Percentiles rank a stretch among this genome's conserved stretches.
These are phyloP conservation scores for Spiromastix sp. DNA, from an alignment of 2,329 filamentous ascomycete genomes.

Conservation along the genomic window DNA sequence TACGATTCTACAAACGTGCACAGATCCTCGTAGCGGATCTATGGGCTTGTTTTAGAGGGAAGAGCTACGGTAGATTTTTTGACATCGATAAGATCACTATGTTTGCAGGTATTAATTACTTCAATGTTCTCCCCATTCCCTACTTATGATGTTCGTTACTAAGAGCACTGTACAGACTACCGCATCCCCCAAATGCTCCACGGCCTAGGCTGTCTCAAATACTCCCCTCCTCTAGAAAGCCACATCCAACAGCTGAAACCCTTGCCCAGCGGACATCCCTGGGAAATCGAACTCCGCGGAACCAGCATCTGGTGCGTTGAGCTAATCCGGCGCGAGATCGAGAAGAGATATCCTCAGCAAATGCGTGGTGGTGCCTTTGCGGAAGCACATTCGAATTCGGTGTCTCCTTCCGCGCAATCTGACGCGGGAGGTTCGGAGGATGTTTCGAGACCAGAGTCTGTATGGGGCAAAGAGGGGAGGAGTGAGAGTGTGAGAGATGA, in stretches of 20 bases:
- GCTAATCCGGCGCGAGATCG: conserved; percentile 71
- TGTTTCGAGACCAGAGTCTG: conserved; percentile 1
- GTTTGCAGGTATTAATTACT: conserved; percentile 65
- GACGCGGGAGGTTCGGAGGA: conserved; percentile 5
- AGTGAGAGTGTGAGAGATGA: conserved; percentile 6
- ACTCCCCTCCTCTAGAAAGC: conserved; percentile 67
- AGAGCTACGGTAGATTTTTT: conserved; percentile 65
- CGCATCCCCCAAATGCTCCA: conserved; percentile 89
- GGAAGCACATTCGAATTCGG: conserved; percentile 2
- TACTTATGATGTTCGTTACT: background rate
- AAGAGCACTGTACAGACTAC: conserved; percentile 52
- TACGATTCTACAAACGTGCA: conserved; percentile 84
- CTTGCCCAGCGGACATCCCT: conserved; percentile 61
- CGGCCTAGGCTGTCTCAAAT: conserved; percentile 69
- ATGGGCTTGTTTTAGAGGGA: conserved; percentile 89
- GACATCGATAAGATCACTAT: conserved; percentile 96
- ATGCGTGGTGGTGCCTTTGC: conserved; percentile 13
- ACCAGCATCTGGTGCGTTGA: conserved; percentile 97
- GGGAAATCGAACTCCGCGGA: conserved; percentile 82
- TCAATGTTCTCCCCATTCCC: conserved; percentile 1
- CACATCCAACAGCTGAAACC: conserved; percentile 55
- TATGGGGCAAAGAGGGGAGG: background rate
- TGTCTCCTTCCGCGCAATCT: conserved; percentile 6
- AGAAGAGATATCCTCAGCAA: conserved; percentile 58
- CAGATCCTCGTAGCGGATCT: conserved; percentile 94